Conservation (phyloP, 106 monocot genomes). For the Platanthera guangdongensis region DNA sequence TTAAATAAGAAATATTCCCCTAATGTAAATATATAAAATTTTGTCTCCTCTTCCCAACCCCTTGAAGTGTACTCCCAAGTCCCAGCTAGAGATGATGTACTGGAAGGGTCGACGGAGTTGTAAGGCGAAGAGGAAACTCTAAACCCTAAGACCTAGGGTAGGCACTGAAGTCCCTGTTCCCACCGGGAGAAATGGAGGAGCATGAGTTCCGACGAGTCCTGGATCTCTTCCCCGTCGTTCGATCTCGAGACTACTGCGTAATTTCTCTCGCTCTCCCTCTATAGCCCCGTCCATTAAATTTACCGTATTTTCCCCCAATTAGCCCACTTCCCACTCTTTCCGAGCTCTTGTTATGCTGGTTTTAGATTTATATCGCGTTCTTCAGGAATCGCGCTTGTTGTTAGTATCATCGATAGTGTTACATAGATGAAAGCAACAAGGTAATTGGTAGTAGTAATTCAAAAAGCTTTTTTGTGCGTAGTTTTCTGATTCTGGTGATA, state of each 20-base stretch:
- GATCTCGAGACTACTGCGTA: conserved; percentile 64
- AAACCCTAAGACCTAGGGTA: no score
- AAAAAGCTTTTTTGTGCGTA: conserved; percentile 1
- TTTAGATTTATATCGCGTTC: not conserved
- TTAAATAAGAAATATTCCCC: no score
- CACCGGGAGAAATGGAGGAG: conserved; percentile 45
- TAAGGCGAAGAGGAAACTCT: no score
- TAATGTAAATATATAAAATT: no score
- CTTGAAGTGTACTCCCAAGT: no score
- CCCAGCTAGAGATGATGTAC: no score
- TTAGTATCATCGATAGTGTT: not conserved
- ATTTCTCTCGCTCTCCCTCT: conserved; percentile 4
- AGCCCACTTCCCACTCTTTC: not conserved
- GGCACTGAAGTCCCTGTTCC: not conserved
- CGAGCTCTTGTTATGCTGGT: no score
- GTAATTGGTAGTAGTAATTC: not conserved
- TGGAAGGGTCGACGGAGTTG: no score
- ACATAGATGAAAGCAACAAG: not conserved
- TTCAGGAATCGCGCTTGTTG: not conserved
- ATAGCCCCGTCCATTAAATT: not conserved
- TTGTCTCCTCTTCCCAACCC: no score
- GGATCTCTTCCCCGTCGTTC: conserved; percentile 65
- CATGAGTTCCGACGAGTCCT: conserved; percentile 59
- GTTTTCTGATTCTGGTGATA: not conserved
- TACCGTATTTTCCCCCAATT: not conserved